Conservation (phyloP, 805 yeast genomes). For the Citeromyces nyonsensis region DNA sequence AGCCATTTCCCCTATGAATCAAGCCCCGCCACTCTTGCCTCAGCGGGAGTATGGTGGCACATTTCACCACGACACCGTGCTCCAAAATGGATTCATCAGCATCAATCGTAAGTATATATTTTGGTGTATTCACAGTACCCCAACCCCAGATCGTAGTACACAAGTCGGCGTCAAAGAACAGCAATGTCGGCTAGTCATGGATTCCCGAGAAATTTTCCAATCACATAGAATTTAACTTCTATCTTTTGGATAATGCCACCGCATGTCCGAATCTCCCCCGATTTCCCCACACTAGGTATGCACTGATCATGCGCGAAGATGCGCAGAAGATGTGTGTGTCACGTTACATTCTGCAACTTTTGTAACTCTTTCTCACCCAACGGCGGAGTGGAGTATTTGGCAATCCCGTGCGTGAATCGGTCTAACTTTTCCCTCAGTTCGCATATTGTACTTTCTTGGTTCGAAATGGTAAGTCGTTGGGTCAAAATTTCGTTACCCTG, state of each 20-base stretch:
- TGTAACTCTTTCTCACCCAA: neutral
- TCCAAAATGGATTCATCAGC: slow-evolving; percentile 82
- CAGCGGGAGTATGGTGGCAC: slow-evolving; percentile 99
- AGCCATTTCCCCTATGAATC: slow-evolving; percentile 91
- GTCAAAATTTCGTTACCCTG: neutral
- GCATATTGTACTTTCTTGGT: neutral
- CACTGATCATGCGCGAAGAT: too few relatives aligned
- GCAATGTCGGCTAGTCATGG: slow-evolving; percentile 72
- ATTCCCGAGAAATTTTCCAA: too few relatives aligned
- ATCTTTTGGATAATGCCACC: slow-evolving; percentile 28
- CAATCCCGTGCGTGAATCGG: neutral
- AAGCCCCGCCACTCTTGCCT: slow-evolving; percentile 87
- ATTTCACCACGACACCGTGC: slow-evolving; percentile 88
- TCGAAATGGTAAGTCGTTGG: neutral
- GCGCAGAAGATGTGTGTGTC: too few relatives aligned
- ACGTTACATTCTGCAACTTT: too few relatives aligned
- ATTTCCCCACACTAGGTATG: too few relatives aligned
- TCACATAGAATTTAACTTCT: slow-evolving; percentile 75
- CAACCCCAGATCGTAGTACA: slow-evolving; percentile 83
- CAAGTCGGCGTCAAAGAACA: slow-evolving; percentile 76
- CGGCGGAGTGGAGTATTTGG: slow-evolving; percentile 1
- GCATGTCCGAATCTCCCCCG: too few relatives aligned
- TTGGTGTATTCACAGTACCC: slow-evolving; percentile 77
- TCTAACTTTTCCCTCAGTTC: neutral
- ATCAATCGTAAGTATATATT: slow-evolving; percentile 77